phyloP scores from a whole-genome alignment of 345 rosid genomes.

The Geranium rotundifolium region DNA sequence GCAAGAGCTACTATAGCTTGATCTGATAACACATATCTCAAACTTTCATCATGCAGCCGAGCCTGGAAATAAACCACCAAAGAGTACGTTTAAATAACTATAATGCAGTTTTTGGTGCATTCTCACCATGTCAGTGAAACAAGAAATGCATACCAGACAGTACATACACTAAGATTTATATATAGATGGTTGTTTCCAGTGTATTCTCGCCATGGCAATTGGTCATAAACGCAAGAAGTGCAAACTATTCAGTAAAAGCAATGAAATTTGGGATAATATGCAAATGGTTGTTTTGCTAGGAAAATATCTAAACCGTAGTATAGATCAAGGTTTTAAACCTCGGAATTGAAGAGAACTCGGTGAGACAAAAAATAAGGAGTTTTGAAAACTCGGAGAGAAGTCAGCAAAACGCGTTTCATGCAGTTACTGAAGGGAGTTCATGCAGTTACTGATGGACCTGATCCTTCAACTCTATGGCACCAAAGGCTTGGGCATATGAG shows the following conservation, averaged over 20 bases:
- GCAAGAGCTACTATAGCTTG: constrained; percentile 67
- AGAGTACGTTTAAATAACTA: constrained; percentile 8
- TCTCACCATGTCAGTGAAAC: not conserved
- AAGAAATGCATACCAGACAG: not conserved
- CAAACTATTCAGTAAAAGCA: not conserved
- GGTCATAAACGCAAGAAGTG: not conserved
- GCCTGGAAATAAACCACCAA: constrained; percentile 43
- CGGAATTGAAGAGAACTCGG: too few relatives aligned
- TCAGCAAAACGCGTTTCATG: too few relatives aligned
- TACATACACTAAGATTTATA: not conserved
- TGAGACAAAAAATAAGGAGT: too few relatives aligned
- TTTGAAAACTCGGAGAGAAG: too few relatives aligned
- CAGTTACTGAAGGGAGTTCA: too few relatives aligned
- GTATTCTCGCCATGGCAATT: not conserved
- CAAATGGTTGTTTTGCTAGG: not conserved
- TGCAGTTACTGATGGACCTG: too few relatives aligned
- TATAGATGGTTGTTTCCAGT: not conserved
- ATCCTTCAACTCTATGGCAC: too few relatives aligned
- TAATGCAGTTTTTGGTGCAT: not conserved
- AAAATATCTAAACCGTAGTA: not conserved
- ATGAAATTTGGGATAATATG: too few relatives aligned
- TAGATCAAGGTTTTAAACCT: too few relatives aligned
- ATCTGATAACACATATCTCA: constrained; percentile 69
- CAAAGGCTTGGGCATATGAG: too few relatives aligned
- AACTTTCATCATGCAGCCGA: constrained; percentile 90